These are phyloP conservation scores for Linnemannia zychae DNA, from an alignment of 192 early-diverging fungal species.

Conservation along the genomic window DNA sequence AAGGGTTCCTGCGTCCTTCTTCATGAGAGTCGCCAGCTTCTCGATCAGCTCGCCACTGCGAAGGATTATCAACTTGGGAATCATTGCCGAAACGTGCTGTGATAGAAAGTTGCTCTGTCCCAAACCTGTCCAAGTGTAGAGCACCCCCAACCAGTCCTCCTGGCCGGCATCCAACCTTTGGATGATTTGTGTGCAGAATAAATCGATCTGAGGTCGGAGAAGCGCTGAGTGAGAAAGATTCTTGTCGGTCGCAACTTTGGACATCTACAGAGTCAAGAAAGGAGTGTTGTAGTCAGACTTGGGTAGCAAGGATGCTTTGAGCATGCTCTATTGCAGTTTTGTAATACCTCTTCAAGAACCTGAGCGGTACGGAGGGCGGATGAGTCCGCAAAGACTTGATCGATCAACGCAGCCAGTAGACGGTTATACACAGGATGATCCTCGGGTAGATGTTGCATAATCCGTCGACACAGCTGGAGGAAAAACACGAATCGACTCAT, in stretches of 20 bases:
- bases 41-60: conserved; percentile 18
- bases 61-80: conserved; percentile 37
- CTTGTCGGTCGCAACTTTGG: conserved; percentile 30
- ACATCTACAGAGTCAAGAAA: conserved; percentile 11
- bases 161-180: conserved; percentile 17
- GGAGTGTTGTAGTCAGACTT: not conserved
- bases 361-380: not conserved
- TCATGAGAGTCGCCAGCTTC: conserved; percentile 15
- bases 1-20: conserved; percentile 5
- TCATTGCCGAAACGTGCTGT: conserved; percentile 16
- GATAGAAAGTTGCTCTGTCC: conserved; percentile 23
- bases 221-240: conserved; percentile 11
- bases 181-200: conserved; percentile 23
- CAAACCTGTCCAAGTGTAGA: conserved; percentile 29
- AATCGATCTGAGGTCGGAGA: conserved; percentile 23
- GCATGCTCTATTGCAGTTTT: too few relatives aligned
- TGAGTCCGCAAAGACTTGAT: conserved; percentile 25
- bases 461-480: conserved; percentile 13
- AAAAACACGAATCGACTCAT: not conserved
- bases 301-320: too few relatives aligned
- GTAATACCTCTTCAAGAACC: conserved; percentile 24
- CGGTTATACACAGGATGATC: conserved; percentile 29
- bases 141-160: conserved; percentile 22
- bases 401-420: conserved; percentile 23
- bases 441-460: conserved; percentile 39